A percentile compares a stretch with the other conserved stretches of the same genome.
These are phyloP conservation scores for Lachnellula subtilissima DNA, from an alignment of 2,329 filamentous ascomycete genomes.

Conservation along the genomic window DNA sequence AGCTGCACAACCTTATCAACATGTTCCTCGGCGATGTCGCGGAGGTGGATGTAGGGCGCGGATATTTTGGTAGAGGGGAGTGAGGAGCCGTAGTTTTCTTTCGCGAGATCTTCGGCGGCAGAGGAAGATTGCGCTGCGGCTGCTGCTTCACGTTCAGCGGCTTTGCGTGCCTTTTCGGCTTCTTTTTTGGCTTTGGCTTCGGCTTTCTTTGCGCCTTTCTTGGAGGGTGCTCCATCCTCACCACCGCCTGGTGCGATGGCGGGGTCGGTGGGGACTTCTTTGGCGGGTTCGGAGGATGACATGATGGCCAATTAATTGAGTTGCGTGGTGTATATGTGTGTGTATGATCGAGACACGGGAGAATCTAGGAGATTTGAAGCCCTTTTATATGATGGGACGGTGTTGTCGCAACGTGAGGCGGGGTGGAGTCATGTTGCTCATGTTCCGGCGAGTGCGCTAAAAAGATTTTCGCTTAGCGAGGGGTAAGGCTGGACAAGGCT, in stretches of 20 bases:
- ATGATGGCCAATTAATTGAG: neutral
- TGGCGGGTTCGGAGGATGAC: slow-evolving; percentile 16
- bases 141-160: slow-evolving; percentile 70
- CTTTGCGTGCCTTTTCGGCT: slow-evolving; percentile 68
- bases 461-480: neutral
- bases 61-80: slow-evolving; percentile 52
- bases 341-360: neutral
- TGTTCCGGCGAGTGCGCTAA: neutral
- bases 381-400: neutral
- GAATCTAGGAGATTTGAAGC: neutral
- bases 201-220: slow-evolving; percentile 81
- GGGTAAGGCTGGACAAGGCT: neutral
- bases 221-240: slow-evolving; percentile 43
- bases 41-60: slow-evolving; percentile 54
- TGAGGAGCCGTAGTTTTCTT: slow-evolving; percentile 75
- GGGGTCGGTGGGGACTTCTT: slow-evolving; percentile 16
- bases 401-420: neutral
- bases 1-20: slow-evolving; percentile 69
- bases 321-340: too few relatives aligned
- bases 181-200: slow-evolving; percentile 85
- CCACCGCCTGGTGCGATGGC: slow-evolving; percentile 9
- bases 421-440: neutral
- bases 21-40: slow-evolving; percentile 58
- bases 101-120: slow-evolving; percentile 60
- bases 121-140: slow-evolving; percentile 61